phyloP scores from a whole-genome alignment of 2,329 filamentous ascomycete species.

The Fusarium oligoseptatum region DNA sequence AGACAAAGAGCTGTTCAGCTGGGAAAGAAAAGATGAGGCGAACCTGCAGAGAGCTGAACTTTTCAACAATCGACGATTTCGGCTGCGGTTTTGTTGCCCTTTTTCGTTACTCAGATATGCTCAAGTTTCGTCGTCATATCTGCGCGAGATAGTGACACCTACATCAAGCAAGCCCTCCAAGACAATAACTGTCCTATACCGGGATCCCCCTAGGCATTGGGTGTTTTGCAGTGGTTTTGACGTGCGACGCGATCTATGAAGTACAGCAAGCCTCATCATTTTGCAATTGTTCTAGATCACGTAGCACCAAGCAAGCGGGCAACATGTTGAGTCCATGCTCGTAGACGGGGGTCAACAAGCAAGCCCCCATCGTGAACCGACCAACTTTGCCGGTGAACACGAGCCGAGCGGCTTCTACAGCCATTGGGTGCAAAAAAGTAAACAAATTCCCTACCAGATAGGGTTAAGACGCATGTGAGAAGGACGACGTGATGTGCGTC shows the following conservation, averaged over 20 bases:
- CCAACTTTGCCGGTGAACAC: conserved; percentile 5
- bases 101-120: neutral
- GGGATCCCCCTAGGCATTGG: conserved; percentile 13
- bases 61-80: neutral
- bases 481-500: neutral
- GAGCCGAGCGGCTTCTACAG: conserved; percentile 24
- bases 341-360: conserved; percentile 8
- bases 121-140: neutral
- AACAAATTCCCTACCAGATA: conserved; percentile 12
- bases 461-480: neutral
- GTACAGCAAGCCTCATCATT: conserved; percentile 27
- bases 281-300: conserved; percentile 28
- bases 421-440: conserved; percentile 27
- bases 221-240: conserved; percentile 10
- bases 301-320: conserved; percentile 33
- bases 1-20: conserved; percentile 26
- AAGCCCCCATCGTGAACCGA: conserved; percentile 16
- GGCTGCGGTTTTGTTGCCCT: neutral
- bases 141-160: neutral
- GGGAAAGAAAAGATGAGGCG: conserved; percentile 7
- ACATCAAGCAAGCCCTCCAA: neutral
- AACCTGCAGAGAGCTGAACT: conserved; percentile 9
- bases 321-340: neutral
- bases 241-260: conserved; percentile 30
- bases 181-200: neutral